A percentile compares a stretch with the other conserved stretches of the same genome.
phyloP scores from a whole-genome alignment of 306 rosid species.

The Ochetophila trinervis region DNA sequence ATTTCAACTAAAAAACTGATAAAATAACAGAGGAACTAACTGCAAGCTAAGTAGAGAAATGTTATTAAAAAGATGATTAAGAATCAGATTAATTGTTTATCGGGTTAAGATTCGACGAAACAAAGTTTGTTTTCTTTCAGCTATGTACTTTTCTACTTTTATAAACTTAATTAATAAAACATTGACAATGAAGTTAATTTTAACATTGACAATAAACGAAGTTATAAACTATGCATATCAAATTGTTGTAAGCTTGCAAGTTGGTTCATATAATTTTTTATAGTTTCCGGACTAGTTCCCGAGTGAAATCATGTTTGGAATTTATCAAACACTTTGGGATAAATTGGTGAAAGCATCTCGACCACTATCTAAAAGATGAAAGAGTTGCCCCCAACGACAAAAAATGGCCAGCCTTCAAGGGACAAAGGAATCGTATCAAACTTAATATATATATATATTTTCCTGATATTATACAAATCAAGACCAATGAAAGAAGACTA shows the following conservation, averaged over 20 bases:
- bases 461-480: conserved; percentile 16
- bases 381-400: conserved; percentile 65
- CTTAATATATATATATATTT: conserved; percentile 22
- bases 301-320: conserved; percentile 48
- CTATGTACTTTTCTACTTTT: neutral
- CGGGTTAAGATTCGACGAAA: neutral
- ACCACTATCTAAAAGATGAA: neutral
- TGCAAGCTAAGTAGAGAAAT: neutral
- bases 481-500: conserved; percentile 34
- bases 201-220: neutral
- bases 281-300: neutral
- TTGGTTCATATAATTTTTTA: neutral
- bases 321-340: conserved; percentile 12
- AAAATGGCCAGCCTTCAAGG: conserved; percentile 68
- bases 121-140: neutral
- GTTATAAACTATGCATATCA: neutral
- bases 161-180: neutral
- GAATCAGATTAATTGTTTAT: neutral
- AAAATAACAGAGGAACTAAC: neutral
- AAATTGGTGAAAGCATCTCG: conserved; percentile 38
- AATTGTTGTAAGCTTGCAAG: conserved; percentile 17
- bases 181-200: neutral
- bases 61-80: neutral
- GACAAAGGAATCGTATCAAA: conserved; percentile 49
- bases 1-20: neutral